Base-by-base conservation (phyloP, 352 stramenopile species). In the Phytopythium montanum region DNA sequence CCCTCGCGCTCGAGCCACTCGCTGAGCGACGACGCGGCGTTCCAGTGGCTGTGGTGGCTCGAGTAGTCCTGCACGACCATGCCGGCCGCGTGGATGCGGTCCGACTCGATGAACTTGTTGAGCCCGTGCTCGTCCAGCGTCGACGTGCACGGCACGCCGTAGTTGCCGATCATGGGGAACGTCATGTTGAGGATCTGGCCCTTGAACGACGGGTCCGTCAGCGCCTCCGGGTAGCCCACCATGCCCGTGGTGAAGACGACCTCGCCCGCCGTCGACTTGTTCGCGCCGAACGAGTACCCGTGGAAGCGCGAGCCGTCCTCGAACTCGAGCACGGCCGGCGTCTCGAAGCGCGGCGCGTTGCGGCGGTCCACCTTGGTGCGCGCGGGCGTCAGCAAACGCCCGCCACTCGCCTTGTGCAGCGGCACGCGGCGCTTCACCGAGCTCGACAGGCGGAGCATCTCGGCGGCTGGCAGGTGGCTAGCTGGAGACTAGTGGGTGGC, bases 201-300 rank as follows among this genome's bases (percentile, higher is more conserved):
- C 61, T 88, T 79, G 79, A 99, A 99, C 49, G 95, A 99, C 66
- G 97, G 97, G 83, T 99, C 97, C 18, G 97, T 98, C 60, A 99
- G 84, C 39, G 91, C 93, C 76, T 99, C 97, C 16, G 97, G 94
- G 85, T 99, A 99, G 60, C 97, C 97, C 49, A 99, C 97, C 97
- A 99, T 99, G 60, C 96, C 95, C 34, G 97, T 99, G 62, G 97
- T 98, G 73, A 99, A 99, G 14, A 99, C 97, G 62, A 99, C 95
- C 81, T 99, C 96, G 46, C 97, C 97, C n/a, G 85, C 88, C 66
- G 96, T 87, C 57, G 78, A 84, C 50, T 76, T 84, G 23, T 88
- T 61, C 18, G 95, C 92, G 54, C 97, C 97, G 76, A 99, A 99
- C 68, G 87, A 98, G 68, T 91, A 88, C n/a, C 90, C 87, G 19